Evolutionary conservation across 1,139 yeast genomes (phyloP).

Genomic region (Spathaspora sp.): DNA sequence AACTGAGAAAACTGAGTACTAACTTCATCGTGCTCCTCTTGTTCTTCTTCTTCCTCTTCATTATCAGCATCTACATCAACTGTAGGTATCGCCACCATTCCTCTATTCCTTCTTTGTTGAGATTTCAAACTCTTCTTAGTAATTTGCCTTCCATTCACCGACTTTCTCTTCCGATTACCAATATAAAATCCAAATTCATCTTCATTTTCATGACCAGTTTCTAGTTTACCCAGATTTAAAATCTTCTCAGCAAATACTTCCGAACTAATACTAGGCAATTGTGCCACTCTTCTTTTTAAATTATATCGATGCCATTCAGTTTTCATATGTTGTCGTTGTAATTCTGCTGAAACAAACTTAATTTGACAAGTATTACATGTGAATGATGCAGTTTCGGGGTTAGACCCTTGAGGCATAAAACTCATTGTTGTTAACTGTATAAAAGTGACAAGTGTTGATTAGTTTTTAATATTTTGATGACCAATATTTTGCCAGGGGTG

Average conservation of each 20-base stretch:
- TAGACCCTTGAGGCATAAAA: conserved; percentile 33
- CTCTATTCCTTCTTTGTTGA: conserved; percentile 15
- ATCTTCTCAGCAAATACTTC: conserved; percentile 82
- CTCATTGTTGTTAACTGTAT: conserved; percentile 16
- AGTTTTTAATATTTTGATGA: not conserved
- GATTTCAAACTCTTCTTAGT: conserved; percentile 21
- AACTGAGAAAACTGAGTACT: conserved; percentile 62
- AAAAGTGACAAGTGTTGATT: not conserved
- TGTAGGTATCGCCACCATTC: conserved; percentile 6
- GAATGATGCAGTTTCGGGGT: conserved; percentile 39
- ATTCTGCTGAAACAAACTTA: conserved; percentile 71
- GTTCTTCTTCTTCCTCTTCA: not conserved
- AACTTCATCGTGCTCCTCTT: conserved; percentile 17
- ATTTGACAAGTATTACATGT: conserved; percentile 91
- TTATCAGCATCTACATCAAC: not conserved
- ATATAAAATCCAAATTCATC: conserved; percentile 69
- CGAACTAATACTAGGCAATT: conserved; percentile 74
- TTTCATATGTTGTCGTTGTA: conserved; percentile 90
- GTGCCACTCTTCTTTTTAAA: conserved; percentile 87
- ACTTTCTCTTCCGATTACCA: conserved; percentile 26
- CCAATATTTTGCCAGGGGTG: not conserved
- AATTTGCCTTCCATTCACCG: conserved; percentile 18
- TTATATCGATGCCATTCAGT: conserved; percentile 96
- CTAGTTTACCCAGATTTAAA: conserved; percentile 24
- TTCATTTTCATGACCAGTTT: conserved; percentile 40